Evolutionary conservation across 2,329 filamentous ascomycete genomes (phyloP).

Genomic region (Botrytis fragariae): DNA sequence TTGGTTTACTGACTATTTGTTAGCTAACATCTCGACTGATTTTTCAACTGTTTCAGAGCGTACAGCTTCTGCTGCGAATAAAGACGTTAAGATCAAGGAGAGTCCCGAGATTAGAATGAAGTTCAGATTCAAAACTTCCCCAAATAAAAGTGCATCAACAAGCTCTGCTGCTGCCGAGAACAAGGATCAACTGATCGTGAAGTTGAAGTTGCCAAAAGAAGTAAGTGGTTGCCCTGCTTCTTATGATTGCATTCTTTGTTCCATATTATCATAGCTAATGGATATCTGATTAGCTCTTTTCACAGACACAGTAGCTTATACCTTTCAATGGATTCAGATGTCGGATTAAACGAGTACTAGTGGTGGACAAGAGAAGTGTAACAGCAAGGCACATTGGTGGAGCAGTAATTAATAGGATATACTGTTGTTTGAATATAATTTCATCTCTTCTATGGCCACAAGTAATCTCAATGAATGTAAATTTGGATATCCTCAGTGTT

Average conservation of each 20-base stretch:
- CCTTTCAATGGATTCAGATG: not conserved
- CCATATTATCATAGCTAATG: not conserved
- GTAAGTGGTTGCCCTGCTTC: not conserved
- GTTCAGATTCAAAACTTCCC: not conserved
- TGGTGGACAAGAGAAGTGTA: not conserved
- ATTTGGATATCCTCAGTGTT: not conserved
- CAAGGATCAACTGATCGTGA: not conserved
- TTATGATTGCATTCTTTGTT: fast-evolving
- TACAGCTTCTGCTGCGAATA: not conserved
- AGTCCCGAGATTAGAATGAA: not conserved
- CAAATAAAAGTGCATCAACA: not conserved
- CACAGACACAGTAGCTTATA: not conserved
- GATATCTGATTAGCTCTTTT: not conserved
- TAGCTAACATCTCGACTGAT: not conserved
- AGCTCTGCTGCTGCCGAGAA: not conserved
- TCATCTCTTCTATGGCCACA: not conserved
- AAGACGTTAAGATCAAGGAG: not conserved
- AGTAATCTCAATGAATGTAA: not conserved
- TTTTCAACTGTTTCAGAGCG: not conserved
- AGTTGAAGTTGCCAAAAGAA: not conserved
- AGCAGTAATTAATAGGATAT: not conserved
- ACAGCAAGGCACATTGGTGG: not conserved
- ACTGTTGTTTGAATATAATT: not conserved
- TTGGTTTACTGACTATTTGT: not conserved
- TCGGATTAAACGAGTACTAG: fast-evolving